Percentiles rank a stretch among this genome's conserved stretches.
These are phyloP conservation scores for Ceratobasidium sp. DNA, from an alignment of 1,284 basidiomycete genomes.

Conservation along the genomic window DNA sequence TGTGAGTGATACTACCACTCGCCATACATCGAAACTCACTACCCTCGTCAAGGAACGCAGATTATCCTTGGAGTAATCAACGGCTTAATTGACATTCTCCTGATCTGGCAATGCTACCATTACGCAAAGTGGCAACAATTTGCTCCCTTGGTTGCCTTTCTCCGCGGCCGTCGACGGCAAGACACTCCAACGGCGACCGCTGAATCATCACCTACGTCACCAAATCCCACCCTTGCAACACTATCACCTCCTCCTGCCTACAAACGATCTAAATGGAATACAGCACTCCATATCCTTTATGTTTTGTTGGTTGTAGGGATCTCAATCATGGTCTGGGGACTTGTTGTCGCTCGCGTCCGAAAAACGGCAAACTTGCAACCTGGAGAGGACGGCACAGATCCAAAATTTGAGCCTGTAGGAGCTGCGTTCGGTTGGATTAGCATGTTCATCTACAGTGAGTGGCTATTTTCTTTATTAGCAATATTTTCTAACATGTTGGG, in stretches of 20 bases:
- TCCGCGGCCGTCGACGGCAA: not conserved
- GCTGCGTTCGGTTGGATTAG: conserved; percentile 39
- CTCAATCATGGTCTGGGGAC: conserved; percentile 37
- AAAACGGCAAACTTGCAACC: conserved; percentile 21
- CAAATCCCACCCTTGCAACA: not conserved
- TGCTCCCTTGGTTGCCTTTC: not conserved
- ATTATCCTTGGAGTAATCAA: conserved; percentile 40
- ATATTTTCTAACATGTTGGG: no score
- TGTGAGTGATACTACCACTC: conserved; percentile 14
- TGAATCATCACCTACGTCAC: not conserved
- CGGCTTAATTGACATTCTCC: conserved; percentile 21
- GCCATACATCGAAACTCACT: not conserved
- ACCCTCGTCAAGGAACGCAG: not conserved
- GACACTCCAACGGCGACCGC: not conserved
- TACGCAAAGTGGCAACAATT: conserved; percentile 40
- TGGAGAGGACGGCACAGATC: conserved; percentile 42
- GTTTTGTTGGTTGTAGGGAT: conserved; percentile 25
- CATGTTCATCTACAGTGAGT: conserved; percentile 41
- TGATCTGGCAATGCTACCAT: conserved; percentile 38
- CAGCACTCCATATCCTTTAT: conserved; percentile 2
- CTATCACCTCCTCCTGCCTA: not conserved
- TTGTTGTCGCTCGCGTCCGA: conserved; percentile 30
- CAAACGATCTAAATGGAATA: conserved; percentile 10
- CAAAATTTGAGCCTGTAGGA: conserved; percentile 16
- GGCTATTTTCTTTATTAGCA: not conserved